Evolutionary conservation across 2,329 filamentous ascomycete species (phyloP), one percentile per base, ranked within the genome.

Genomic region (Aureobasidium melanogenum): DNA sequence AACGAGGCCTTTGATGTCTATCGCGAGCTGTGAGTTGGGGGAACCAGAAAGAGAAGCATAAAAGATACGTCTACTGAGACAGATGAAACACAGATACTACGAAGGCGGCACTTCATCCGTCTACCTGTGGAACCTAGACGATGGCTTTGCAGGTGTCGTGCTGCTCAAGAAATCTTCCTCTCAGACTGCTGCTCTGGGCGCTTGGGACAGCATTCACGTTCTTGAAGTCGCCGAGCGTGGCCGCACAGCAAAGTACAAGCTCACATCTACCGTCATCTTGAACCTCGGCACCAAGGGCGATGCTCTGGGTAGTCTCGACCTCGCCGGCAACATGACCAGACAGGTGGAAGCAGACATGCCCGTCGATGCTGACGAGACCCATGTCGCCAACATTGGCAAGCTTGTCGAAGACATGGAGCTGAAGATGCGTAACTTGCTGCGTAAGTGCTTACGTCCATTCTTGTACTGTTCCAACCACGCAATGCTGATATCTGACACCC

Each of bases 361-460:
- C 9, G 89, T 97, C 39, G 66, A 68, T 43, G 63, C 70, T 24
- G 64, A 71, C 50, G 72, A 73, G 47, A 67, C 66, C 5, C 94
- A 99, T 79, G 94, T 99, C 69, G 89, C 89, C 69, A 99, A 99
- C 76, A 90, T 97, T 63, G 94, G 94, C 60, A 83, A 87, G 66
- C 82, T 99, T 72, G 92, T 99, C 57, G 94, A 99, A 80, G 94
- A 99, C 75, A 97, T 99, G 94, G 94, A 99, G 79, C 85, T 97
- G 73, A 96, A 97, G 82, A 97, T 99, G 94, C 85, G 94, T 66
- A 99, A 99, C 76, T 76, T 97, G 75, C 79, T 99, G 73, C 93
- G 79, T 81, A 74, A 65, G 77, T 72, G 41, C 22, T 52, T 36
- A 17, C 43, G 22, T 14, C 5, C 14, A 47, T 15, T 9, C 24